Evolutionary conservation across 495 filamentous ascomycete species (phyloP).

Genomic region (Xylaria acuta): DNA sequence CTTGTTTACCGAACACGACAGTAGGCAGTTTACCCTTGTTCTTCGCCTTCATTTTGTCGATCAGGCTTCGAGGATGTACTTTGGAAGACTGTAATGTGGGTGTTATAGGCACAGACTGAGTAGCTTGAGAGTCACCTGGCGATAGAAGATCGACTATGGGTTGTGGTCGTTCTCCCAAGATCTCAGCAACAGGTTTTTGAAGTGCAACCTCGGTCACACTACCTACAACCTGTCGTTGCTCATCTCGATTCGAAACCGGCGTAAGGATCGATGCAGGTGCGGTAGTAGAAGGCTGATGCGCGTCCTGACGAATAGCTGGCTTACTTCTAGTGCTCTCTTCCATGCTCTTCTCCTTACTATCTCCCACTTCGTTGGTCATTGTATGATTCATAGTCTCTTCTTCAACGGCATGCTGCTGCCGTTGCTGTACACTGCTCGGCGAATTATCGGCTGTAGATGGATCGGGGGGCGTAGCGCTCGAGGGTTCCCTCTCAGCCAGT

Average conservation of each 20-base stretch:
- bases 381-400: neutral
- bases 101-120: conserved; percentile 43
- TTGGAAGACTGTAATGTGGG: conserved; percentile 49
- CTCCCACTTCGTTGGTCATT: neutral
- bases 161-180: conserved; percentile 68
- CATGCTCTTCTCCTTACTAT: neutral
- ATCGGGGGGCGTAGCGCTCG: neutral
- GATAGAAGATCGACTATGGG: conserved; percentile 36
- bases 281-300: neutral
- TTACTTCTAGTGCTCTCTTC: neutral
- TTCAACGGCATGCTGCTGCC: neutral
- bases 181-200: conserved; percentile 77
- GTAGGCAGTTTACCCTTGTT: conserved; percentile 73
- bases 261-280: neutral
- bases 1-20: conserved; percentile 77
- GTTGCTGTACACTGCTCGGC: neutral
- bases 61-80: conserved; percentile 43
- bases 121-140: conserved; percentile 37
- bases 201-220: conserved; percentile 70
- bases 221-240: conserved; percentile 54
- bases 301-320: neutral
- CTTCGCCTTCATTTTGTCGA: conserved; percentile 65
- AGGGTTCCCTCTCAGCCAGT: neutral
- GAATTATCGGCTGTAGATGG: neutral
- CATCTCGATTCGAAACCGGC: conserved; percentile 20